Conservation (phyloP, 352 stramenopile genomes). For the Phytopythium helicoides region DNA sequence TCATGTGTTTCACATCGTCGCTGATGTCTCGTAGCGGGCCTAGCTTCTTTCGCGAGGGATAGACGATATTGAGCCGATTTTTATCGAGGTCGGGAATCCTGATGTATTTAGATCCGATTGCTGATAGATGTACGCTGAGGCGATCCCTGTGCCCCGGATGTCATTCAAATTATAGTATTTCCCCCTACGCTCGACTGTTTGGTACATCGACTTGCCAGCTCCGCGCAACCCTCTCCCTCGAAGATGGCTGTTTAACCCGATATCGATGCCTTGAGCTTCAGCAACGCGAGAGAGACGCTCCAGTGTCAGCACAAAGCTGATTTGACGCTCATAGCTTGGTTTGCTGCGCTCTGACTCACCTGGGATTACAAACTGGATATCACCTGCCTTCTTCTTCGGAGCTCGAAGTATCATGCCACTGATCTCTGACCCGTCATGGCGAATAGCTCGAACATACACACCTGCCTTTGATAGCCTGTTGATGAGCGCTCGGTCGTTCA, state of each 20-base stretch:
- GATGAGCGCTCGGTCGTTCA: too few relatives aligned
- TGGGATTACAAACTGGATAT: too few relatives aligned
- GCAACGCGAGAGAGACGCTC: too few relatives aligned
- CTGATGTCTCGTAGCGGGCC: constrained; percentile 11
- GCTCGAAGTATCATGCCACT: too few relatives aligned
- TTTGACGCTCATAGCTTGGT: too few relatives aligned
- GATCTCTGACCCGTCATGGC: too few relatives aligned
- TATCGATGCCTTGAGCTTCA: too few relatives aligned
- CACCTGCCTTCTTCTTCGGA: too few relatives aligned
- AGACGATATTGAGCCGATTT: constrained; percentile 7
- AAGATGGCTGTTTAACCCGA: neutral
- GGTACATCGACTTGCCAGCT: constrained; percentile 1
- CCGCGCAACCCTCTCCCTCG: neutral
- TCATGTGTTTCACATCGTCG: constrained; percentile 5
- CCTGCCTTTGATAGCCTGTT: too few relatives aligned
- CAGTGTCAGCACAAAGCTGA: too few relatives aligned
- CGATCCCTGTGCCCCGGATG: constrained; percentile 9
- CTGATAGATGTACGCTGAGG: constrained; percentile 6
- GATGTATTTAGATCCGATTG: constrained; percentile 13
- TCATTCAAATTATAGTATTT: constrained; percentile 19
- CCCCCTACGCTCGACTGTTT: neutral
- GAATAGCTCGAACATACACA: too few relatives aligned
- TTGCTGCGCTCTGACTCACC: too few relatives aligned
- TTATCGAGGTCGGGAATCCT: constrained; percentile 12
- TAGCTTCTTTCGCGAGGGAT: constrained; percentile 4